These are phyloP conservation scores for Trichoderma koningiopsis DNA, from an alignment of 2,329 filamentous ascomycete genomes.

Conservation along the genomic window DNA sequence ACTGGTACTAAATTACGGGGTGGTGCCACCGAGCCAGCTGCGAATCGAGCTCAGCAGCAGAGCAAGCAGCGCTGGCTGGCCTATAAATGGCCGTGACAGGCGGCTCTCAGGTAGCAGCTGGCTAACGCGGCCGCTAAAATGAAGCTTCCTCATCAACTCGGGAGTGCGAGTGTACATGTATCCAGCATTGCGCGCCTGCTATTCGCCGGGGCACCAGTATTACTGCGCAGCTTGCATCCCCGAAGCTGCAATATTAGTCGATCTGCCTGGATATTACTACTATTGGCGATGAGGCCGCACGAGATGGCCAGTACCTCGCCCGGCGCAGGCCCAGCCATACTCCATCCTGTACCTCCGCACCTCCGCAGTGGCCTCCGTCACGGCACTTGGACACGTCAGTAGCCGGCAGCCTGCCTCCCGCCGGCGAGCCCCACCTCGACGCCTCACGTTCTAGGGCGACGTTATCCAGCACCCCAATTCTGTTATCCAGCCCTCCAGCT, in stretches of 20 bases:
- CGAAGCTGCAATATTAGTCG: neutral
- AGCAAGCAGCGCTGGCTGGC: neutral
- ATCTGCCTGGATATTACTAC: neutral
- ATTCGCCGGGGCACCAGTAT: neutral
- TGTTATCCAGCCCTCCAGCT: no score
- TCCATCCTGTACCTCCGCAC: constrained; percentile 13
- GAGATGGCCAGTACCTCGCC: neutral
- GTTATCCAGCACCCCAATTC: no score
- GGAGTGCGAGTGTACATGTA: neutral
- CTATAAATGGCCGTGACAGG: neutral
- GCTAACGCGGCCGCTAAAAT: neutral
- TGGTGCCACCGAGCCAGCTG: neutral
- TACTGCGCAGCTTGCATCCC: neutral
- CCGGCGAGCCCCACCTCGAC: neutral
- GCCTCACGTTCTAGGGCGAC: no score
- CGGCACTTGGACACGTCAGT: constrained; percentile 24
- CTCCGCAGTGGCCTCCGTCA: constrained; percentile 10
- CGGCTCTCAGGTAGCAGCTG: neutral
- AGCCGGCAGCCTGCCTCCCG: constrained; percentile 23
- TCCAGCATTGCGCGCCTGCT: neutral
- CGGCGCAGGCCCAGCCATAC: neutral
- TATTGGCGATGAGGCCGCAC: neutral
- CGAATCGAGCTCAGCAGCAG: neutral
- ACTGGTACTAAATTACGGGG: neutral
- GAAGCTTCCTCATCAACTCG: neutral